These are phyloP conservation scores for Entomortierella lignicola DNA, from an alignment of 192 early-diverging fungal genomes.

Conservation along the genomic window DNA sequence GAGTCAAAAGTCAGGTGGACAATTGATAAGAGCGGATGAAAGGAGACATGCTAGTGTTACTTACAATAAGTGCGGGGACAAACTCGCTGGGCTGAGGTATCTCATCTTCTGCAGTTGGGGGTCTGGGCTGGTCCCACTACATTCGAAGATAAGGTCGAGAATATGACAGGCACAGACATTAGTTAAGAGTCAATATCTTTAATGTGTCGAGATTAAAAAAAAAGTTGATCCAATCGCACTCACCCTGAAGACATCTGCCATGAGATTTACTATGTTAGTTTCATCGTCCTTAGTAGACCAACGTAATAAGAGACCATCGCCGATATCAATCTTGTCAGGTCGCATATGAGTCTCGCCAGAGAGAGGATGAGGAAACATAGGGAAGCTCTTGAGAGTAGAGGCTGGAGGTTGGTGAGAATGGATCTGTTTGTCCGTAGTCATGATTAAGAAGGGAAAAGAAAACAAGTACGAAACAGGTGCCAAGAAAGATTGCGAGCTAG, in stretches of 20 bases:
- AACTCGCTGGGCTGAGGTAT: constrained; percentile 4
- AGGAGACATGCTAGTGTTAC: neutral
- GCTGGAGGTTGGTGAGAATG: constrained; percentile 1
- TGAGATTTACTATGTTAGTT: constrained; percentile 3
- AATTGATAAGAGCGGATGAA: neutral
- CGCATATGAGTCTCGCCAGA: constrained; percentile 3
- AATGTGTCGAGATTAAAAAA: neutral
- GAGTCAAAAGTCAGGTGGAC: neutral
- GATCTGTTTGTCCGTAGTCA: neutral
- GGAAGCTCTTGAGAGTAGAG: neutral
- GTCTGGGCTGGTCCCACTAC: constrained; percentile 4
- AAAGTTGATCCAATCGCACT: neutral
- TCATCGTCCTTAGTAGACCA: constrained; percentile 21
- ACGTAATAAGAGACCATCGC: constrained; percentile 13
- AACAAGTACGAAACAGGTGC: neutral
- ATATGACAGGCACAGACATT: neutral
- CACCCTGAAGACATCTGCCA: constrained; percentile 10
- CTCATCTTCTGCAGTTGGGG: constrained; percentile 7
- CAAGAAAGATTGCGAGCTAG: no score
- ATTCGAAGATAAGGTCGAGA: neutral
- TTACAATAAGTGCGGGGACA: constrained; percentile 5
- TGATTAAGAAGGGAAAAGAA: neutral
- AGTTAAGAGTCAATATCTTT: neutral
- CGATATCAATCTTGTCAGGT: constrained; percentile 18
- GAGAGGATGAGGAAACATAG: constrained; percentile 12